Conservation (phyloP, 1,284 basidiomycete species). For the Ceratobasidium sp. region DNA sequence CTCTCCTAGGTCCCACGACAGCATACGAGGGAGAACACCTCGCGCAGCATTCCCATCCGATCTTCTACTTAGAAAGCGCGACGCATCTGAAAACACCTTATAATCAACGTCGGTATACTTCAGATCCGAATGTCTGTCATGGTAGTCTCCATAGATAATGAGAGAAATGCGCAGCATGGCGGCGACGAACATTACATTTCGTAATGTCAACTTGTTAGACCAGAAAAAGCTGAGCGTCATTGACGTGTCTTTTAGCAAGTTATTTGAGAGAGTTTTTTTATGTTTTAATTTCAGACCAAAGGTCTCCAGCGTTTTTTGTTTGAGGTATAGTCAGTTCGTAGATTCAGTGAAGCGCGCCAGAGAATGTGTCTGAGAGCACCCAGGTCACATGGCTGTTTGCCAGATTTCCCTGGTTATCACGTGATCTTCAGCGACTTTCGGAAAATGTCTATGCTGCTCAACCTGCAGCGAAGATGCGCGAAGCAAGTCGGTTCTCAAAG, state of each 20-base stretch:
- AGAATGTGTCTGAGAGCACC: background rate
- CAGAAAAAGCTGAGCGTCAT: background rate
- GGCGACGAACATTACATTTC: conserved; percentile 62
- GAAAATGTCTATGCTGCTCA: conserved; percentile 5
- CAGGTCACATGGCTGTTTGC: background rate
- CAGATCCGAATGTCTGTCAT: conserved; percentile 80
- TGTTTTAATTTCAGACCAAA: no score
- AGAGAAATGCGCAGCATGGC: conserved; percentile 69
- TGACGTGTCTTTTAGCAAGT: background rate
- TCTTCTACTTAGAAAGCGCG: conserved; percentile 63
- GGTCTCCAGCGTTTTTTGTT: no score
- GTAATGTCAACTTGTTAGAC: conserved; percentile 47
- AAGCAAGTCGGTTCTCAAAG: background rate
- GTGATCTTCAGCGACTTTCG: conserved; percentile 8
- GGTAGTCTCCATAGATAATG: conserved; percentile 87
- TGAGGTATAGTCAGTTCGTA: no score
- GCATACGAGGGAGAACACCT: conserved; percentile 61
- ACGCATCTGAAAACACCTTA: conserved; percentile 92
- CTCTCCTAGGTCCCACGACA: conserved; percentile 66
- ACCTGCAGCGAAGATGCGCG: background rate
- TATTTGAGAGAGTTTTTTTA: no score
- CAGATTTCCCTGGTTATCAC: background rate
- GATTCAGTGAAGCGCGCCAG: no score
- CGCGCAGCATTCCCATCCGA: conserved; percentile 60
- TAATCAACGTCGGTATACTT: conserved; percentile 99